Conservation (phyloP, 345 rosid species). For the Luvunga scandens region DNA sequence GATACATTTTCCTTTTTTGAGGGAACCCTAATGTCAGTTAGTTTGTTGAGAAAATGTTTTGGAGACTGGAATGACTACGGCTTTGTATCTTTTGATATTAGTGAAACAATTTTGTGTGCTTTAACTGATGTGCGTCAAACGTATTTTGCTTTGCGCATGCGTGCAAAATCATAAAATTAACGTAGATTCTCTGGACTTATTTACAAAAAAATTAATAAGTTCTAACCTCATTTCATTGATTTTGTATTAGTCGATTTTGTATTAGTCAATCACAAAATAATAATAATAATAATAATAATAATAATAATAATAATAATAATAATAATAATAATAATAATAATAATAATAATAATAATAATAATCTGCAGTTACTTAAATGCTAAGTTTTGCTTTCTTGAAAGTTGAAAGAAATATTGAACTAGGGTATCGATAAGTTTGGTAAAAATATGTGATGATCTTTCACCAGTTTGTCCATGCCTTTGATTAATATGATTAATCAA, state of each 20-base stretch:
- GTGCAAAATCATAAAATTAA: background rate
- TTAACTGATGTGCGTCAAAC: background rate
- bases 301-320: too few species aligned
- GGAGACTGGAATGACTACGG: background rate
- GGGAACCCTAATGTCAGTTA: slow-evolving; percentile 23
- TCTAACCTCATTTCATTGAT: background rate
- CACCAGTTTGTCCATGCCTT: background rate
- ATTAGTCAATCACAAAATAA: background rate
- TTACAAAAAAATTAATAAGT: background rate
- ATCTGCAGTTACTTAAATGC: background rate
- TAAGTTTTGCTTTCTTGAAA: background rate
- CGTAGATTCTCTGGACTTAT: background rate
- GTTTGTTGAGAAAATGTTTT: slow-evolving; percentile 3
- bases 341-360: too few species aligned
- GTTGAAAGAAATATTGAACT: slow-evolving; percentile 4
- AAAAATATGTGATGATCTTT: background rate
- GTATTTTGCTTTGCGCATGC: background rate
- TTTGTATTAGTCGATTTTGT: too few species aligned
- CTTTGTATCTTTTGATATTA: background rate
- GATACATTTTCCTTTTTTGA: background rate
- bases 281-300: too few species aligned
- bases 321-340: too few species aligned
- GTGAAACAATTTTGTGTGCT: background rate
- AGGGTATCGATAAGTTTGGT: background rate
- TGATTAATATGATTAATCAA: background rate